These are phyloP conservation scores for Pichia nakasei DNA, from an alignment of 805 yeast genomes.

Conservation along the genomic window DNA sequence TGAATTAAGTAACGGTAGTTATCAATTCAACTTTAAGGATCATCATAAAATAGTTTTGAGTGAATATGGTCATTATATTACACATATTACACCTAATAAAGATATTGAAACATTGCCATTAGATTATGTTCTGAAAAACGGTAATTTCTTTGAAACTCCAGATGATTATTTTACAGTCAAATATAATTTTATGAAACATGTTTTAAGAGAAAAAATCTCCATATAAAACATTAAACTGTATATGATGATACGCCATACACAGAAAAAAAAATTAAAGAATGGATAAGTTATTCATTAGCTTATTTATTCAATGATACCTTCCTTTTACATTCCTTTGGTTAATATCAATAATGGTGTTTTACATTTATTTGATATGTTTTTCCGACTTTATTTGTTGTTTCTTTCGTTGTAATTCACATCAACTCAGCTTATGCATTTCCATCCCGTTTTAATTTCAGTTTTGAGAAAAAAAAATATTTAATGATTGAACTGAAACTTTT, in stretches of 20 bases:
- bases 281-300: too few species aligned
- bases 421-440: not conserved
- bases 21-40: slow-evolving; percentile 92
- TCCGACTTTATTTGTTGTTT: not conserved
- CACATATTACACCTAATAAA: slow-evolving; percentile 74
- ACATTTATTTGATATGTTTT: too few species aligned
- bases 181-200: slow-evolving; percentile 54
- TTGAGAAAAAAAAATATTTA: not conserved
- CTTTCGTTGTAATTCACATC: not conserved
- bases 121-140: slow-evolving; percentile 37
- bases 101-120: slow-evolving; percentile 59
- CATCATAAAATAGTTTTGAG: slow-evolving; percentile 84
- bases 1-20: slow-evolving; percentile 83
- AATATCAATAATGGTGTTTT: too few species aligned
- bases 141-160: slow-evolving; percentile 34
- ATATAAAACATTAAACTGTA: slow-evolving; percentile 8
- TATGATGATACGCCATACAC: not conserved
- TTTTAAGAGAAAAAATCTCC: slow-evolving; percentile 37
- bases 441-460: not conserved
- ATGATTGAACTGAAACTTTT: not conserved
- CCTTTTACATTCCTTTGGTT: not conserved
- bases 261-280: too few species aligned
- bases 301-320: too few species aligned
- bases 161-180: slow-evolving; percentile 40
- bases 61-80: slow-evolving; percentile 63